phyloP scores from a whole-genome alignment of 306 rosid genomes.

The Ziziphus jujuba region DNA sequence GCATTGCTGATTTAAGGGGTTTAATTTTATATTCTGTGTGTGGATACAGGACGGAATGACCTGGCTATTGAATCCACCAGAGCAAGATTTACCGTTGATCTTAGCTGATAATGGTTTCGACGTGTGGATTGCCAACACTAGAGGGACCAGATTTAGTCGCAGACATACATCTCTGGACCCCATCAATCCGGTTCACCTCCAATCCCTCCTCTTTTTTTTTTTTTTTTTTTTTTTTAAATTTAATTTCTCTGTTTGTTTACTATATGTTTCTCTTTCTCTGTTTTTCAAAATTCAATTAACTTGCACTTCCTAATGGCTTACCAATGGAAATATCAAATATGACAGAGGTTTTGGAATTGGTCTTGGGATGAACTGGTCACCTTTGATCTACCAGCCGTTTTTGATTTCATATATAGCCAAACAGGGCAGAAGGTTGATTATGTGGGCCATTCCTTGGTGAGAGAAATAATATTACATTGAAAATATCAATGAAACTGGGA shows the following conservation, averaged over 20 bases:
- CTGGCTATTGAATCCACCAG: conserved; percentile 75
- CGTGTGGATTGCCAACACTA: conserved; percentile 82
- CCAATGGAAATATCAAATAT: conserved; percentile 9
- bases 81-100: conserved; percentile 71
- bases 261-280: too few species aligned
- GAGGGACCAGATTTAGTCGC: conserved; percentile 84
- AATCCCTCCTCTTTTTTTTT: too few species aligned
- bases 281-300: background rate
- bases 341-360: conserved; percentile 82
- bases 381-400: conserved; percentile 80
- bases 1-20: too few species aligned
- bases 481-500: too few species aligned
- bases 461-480: background rate
- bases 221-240: background rate
- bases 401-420: conserved; percentile 55
- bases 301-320: background rate
- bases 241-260: background rate
- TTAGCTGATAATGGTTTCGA: conserved; percentile 79
- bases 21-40: background rate
- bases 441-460: conserved; percentile 84
- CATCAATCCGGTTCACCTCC: conserved; percentile 28
- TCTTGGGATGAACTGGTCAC: conserved; percentile 74
- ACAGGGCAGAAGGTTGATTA: conserved; percentile 79
- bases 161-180: conserved; percentile 56
- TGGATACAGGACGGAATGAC: conserved; percentile 67